These are phyloP conservation scores for Petunia hybrid DNA, from an alignment of 305 asterid species.

Conservation along the genomic window DNA sequence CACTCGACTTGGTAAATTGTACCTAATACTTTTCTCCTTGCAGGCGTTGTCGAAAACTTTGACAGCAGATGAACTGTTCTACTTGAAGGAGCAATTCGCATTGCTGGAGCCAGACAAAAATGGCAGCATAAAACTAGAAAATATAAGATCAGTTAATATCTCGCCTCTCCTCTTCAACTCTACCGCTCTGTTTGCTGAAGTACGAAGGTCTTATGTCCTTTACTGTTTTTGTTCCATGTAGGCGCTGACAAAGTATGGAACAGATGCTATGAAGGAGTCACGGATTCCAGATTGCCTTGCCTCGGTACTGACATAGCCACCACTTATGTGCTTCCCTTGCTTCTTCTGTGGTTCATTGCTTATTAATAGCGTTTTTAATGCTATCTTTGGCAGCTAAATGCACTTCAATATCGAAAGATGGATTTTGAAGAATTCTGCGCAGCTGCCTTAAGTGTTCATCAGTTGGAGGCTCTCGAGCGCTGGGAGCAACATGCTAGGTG, in stretches of 20 bases:
- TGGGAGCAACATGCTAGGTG: constrained; percentile 74
- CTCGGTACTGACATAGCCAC: constrained; percentile 40
- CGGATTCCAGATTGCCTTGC: constrained; percentile 46
- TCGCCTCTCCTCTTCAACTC: constrained; percentile 11
- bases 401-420: constrained; percentile 75
- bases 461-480: constrained; percentile 62
- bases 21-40: constrained; percentile 31
- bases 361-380: background rate
- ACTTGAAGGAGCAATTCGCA: constrained; percentile 75
- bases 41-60: constrained; percentile 92
- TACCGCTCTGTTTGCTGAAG: background rate
- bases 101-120: constrained; percentile 73
- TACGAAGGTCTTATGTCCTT: constrained; percentile 25
- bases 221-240: constrained; percentile 30
- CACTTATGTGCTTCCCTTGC: background rate
- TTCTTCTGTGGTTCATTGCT: background rate
- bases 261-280: constrained; percentile 57
- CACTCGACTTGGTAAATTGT: constrained; percentile 3
- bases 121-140: constrained; percentile 72
- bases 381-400: constrained; percentile 58
- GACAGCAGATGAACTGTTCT: constrained; percentile 76
- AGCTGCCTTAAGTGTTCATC: constrained; percentile 63
- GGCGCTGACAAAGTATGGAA: constrained; percentile 52
- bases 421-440: constrained; percentile 76
- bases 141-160: constrained; percentile 62